phyloP scores from a whole-genome alignment of 345 rosid genomes.

The Geranium brycei region DNA sequence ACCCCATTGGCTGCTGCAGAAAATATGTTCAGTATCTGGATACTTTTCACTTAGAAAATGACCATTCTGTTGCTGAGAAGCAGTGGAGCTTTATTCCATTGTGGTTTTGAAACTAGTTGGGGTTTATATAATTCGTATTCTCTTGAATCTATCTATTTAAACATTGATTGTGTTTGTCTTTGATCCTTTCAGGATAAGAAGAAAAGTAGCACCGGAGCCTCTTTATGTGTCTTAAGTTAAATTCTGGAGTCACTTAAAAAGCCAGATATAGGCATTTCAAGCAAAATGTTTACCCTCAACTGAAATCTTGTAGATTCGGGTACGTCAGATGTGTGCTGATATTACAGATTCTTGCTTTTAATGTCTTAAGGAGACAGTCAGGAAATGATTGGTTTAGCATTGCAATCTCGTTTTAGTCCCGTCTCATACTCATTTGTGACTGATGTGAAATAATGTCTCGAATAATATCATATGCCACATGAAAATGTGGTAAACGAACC shows the following conservation, averaged over 20 bases:
- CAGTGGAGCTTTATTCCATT: not conserved
- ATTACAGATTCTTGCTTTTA: not conserved
- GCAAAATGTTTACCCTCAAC: not conserved
- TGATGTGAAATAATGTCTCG: not conserved
- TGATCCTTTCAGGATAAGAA: constrained; percentile 46
- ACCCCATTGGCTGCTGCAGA: not conserved
- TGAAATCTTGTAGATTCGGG: too few species aligned
- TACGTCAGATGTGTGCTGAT: not conserved
- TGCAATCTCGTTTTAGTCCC: not conserved
- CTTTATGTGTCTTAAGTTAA: constrained; percentile 37
- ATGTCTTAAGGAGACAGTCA: not conserved
- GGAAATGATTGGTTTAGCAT: not conserved
- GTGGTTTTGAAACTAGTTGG: not conserved
- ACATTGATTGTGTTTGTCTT: not conserved
- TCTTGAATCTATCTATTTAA: not conserved
- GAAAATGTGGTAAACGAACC: not conserved
- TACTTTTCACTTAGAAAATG: not conserved
- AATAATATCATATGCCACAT: too few species aligned
- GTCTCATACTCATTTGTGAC: not conserved
- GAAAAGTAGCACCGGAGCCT: constrained; percentile 68
- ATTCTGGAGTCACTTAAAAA: not conserved
- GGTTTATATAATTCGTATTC: not conserved
- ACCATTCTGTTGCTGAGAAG: too few species aligned
- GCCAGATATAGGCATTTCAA: not conserved
- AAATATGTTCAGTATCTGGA: not conserved